A percentile compares a stretch with the other conserved stretches of the same genome.
Evolutionary conservation across 179 eudicot genomes (phyloP).

Genomic region (Beta corolliflora): DNA sequence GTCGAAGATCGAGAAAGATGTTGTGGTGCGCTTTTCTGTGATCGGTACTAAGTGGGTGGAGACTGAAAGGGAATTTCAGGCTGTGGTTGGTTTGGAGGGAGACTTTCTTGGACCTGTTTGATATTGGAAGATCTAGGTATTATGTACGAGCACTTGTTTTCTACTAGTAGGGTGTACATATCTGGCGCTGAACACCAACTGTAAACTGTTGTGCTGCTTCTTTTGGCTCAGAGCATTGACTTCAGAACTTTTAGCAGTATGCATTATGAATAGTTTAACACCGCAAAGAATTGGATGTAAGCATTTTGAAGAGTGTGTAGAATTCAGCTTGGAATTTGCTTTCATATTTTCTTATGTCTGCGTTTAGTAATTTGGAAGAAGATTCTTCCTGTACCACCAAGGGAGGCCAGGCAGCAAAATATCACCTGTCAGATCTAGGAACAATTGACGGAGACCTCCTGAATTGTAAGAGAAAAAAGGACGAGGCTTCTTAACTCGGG

Average conservation of each 20-base stretch:
- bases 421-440: too few species aligned
- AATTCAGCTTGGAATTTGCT: not conserved
- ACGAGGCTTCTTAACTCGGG: too few species aligned
- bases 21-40: slow-evolving; percentile 56
- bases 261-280: not conserved
- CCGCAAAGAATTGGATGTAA: not conserved
- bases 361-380: not conserved
- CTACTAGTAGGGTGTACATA: slow-evolving; percentile 19
- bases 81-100: slow-evolving; percentile 66
- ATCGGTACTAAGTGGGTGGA: slow-evolving; percentile 61
- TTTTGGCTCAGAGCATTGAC: not conserved
- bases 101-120: slow-evolving; percentile 66
- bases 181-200: not conserved
- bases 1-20: slow-evolving; percentile 61
- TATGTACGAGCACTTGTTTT: not conserved
- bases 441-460: too few species aligned
- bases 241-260: not conserved
- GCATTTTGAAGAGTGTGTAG: not conserved
- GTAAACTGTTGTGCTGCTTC: not conserved
- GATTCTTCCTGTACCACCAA: not conserved
- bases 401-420: too few species aligned
- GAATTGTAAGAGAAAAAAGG: too few species aligned
- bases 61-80: slow-evolving; percentile 64
- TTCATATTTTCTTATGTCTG: not conserved
- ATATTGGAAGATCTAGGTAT: not conserved